phyloP scores from a whole-genome alignment of 148 eudicot species.

The Fagopyrum tataricum region DNA sequence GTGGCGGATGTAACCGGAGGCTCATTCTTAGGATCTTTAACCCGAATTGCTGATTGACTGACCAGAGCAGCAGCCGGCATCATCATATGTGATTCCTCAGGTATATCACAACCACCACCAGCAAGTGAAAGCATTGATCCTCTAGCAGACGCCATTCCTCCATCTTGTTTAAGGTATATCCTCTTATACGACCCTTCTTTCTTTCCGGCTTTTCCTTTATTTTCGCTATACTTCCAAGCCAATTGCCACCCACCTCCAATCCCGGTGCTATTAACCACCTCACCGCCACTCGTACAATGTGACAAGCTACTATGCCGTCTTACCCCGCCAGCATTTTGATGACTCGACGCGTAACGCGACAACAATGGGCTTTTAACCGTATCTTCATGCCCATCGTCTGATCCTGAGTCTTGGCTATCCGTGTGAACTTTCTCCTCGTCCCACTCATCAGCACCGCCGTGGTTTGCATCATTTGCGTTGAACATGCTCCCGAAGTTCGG shows the following conservation, averaged over 20 bases:
- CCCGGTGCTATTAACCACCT: slow-evolving; percentile 47
- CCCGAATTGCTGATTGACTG: slow-evolving; percentile 58
- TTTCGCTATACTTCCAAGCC: slow-evolving; percentile 51
- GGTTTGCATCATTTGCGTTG: slow-evolving; percentile 33
- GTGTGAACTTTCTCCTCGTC: slow-evolving; percentile 42
- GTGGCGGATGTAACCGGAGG: slow-evolving; percentile 28
- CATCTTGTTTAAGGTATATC: slow-evolving; percentile 81
- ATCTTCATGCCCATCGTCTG: slow-evolving; percentile 52
- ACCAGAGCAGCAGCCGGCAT: slow-evolving; percentile 82
- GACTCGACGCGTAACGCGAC: slow-evolving; percentile 43
- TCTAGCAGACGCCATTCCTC: slow-evolving; percentile 46
- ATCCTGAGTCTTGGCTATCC: slow-evolving; percentile 23
- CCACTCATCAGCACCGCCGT: slow-evolving; percentile 37
- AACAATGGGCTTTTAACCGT: slow-evolving; percentile 63
- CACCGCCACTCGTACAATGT: slow-evolving; percentile 21
- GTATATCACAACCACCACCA: slow-evolving; percentile 26
- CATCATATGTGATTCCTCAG: slow-evolving; percentile 36
- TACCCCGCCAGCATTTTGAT: slow-evolving; percentile 20
- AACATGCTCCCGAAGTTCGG: slow-evolving; percentile 87
- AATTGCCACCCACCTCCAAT: slow-evolving; percentile 98
- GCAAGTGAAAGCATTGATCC: slow-evolving; percentile 56
- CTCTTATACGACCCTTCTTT: slow-evolving; percentile 46
- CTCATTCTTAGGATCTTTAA: slow-evolving; percentile 40
- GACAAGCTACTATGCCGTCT: slow-evolving; percentile 28
- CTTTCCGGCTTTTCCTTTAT: slow-evolving; percentile 43